phyloP scores from a whole-genome alignment of 2,329 filamentous ascomycete genomes.

The Coniochaeta prunicola region DNA sequence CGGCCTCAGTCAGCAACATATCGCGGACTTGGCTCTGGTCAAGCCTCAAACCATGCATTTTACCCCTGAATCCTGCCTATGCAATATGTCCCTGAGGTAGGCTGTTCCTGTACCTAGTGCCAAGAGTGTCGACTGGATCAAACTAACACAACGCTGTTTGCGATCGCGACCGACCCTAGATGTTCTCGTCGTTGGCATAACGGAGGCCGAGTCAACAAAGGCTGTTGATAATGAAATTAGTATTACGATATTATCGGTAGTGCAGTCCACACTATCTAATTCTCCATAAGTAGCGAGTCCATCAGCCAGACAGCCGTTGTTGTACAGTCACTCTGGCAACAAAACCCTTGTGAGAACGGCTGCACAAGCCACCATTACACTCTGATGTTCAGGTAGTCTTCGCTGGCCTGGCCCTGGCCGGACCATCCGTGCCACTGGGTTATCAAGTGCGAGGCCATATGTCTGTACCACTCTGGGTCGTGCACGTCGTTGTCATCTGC shows the following conservation, averaged over 20 bases:
- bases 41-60: not conserved
- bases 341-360: not conserved
- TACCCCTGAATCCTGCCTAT: not conserved
- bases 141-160: too few species aligned
- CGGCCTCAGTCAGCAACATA: not conserved
- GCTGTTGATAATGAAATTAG: not conserved
- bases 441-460: conserved; percentile 14
- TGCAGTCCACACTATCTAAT: not conserved
- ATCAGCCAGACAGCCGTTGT: not conserved
- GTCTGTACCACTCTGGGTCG: conserved; percentile 6
- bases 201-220: not conserved
- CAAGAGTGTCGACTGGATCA: too few species aligned
- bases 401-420: conserved; percentile 11
- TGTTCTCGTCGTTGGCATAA: not conserved
- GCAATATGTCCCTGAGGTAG: too few species aligned
- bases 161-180: too few species aligned
- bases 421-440: conserved; percentile 15
- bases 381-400: conserved; percentile 15
- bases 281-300: not conserved
- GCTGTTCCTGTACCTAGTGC: too few species aligned
- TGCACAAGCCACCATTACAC: conserved; percentile 6
- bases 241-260: not conserved
- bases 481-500: conserved; percentile 2
- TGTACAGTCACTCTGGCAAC: not conserved
- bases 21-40: not conserved